Conservation (phyloP, 75 land plant species). For the Larix kaempferi region DNA sequence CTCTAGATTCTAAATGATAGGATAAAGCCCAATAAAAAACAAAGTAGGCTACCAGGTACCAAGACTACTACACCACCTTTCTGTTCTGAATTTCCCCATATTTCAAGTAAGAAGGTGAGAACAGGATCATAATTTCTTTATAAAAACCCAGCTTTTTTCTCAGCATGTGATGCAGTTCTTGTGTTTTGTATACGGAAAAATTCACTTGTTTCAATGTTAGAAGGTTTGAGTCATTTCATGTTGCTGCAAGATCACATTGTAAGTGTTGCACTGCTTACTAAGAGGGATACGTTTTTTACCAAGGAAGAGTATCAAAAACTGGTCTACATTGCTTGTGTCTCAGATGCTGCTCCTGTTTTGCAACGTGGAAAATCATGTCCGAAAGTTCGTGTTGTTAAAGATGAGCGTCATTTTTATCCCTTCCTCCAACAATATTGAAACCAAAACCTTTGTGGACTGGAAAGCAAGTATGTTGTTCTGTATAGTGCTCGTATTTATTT, state of each 20-base stretch:
- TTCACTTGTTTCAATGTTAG: conserved; percentile 3
- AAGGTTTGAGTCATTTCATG: conserved; percentile 4
- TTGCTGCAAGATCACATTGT: conserved; percentile 77
- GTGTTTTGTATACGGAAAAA: neutral
- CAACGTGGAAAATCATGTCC: conserved; percentile 5
- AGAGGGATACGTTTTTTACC: conserved; percentile 83
- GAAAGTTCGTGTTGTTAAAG: conserved; percentile 38
- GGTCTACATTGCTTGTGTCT: conserved; percentile 70
- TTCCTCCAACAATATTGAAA: conserved; percentile 81
- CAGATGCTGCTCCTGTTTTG: conserved; percentile 21
- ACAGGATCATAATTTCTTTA: no score
- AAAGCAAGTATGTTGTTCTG: conserved; percentile 62
- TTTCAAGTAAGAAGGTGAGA: no score
- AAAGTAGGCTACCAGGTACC: no score
- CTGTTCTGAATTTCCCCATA: no score
- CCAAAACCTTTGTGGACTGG: conserved; percentile 91
- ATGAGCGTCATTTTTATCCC: conserved; percentile 39
- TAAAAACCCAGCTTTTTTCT: no score
- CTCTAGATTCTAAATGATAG: no score
- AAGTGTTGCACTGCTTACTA: conserved; percentile 86
- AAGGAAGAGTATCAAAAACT: conserved; percentile 84
- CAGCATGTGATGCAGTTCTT: conserved; percentile 4
- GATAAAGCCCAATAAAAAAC: no score
- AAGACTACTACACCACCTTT: no score
- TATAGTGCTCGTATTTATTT: neutral